A percentile compares a stretch with the other conserved stretches of the same genome.
These are phyloP conservation scores for Cyclotella cryptica DNA, from an alignment of 108 stramenopile species.

Conservation along the genomic window DNA sequence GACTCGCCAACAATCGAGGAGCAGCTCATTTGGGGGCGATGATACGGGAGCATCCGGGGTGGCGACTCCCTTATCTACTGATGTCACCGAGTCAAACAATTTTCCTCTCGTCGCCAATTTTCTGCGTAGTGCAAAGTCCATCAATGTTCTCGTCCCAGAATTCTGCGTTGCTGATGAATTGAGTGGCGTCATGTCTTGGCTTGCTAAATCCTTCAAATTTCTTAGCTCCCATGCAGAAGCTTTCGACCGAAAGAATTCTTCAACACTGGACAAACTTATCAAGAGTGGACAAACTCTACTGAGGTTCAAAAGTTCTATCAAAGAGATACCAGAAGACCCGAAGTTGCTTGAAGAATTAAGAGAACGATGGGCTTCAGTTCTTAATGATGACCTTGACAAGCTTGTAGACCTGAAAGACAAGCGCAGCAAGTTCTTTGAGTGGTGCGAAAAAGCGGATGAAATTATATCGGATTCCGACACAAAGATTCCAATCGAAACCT, in stretches of 20 bases:
- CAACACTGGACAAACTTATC: constrained; percentile 71
- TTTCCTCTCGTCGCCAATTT: constrained; percentile 55
- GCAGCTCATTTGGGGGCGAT: constrained; percentile 17
- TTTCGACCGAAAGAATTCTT: constrained; percentile 67
- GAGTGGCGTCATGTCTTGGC: constrained; percentile 48
- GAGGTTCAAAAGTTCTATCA: constrained; percentile 26
- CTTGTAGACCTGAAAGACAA: constrained; percentile 58
- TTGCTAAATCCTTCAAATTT: constrained; percentile 55
- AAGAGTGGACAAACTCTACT: constrained; percentile 61
- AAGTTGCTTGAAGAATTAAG: constrained; percentile 39
- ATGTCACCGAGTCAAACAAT: constrained; percentile 22
- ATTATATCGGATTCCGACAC: constrained; percentile 60
- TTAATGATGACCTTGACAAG: constrained; percentile 64
- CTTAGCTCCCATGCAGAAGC: constrained; percentile 57
- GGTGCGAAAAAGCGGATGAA: constrained; percentile 62
- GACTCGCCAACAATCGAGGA: constrained; percentile 11
- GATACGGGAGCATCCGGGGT: constrained; percentile 27
- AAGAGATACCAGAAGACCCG: constrained; percentile 49
- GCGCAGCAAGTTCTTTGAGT: constrained; percentile 66
- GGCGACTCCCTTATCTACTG: constrained; percentile 32
- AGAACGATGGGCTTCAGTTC: constrained; percentile 58
- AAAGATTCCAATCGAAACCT: constrained; percentile 59
- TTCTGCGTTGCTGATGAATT: constrained; percentile 56
- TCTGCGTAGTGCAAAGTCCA: constrained; percentile 48
- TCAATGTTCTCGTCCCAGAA: constrained; percentile 59